A percentile compares a stretch with the other conserved stretches of the same genome.
Evolutionary conservation across 164 flowering plant genomes (phyloP).

Genomic region (Magnolia officinalis): DNA sequence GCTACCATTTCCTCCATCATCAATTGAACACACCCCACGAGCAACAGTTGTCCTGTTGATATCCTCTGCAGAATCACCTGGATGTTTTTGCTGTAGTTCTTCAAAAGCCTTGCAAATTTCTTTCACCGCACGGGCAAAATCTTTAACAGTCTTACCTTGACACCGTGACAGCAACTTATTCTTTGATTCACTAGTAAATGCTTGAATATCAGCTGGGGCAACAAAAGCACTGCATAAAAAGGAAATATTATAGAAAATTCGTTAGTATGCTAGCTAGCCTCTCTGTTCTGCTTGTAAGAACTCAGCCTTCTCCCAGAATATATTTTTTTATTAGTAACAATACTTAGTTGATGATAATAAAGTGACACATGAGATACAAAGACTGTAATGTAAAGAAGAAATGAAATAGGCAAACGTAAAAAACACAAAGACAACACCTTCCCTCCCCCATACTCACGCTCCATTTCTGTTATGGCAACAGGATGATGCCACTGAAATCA

Average conservation of each 20-base stretch:
- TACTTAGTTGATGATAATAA: too few relatives aligned
- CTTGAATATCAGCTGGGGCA: constrained; percentile 83
- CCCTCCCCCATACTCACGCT: too few relatives aligned
- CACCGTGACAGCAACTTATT: constrained; percentile 60
- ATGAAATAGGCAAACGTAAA: too few relatives aligned
- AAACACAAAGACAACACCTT: too few relatives aligned
- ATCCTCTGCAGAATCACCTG: constrained; percentile 30
- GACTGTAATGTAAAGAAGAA: too few relatives aligned
- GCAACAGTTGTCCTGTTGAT: constrained; percentile 20
- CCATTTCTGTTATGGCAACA: too few relatives aligned
- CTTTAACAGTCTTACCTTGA: constrained; percentile 66
- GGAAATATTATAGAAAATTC: not conserved
- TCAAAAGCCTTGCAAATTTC: constrained; percentile 87
- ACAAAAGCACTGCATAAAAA: constrained; percentile 74
- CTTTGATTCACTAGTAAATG: constrained; percentile 68
- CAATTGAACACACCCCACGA: constrained; percentile 27
- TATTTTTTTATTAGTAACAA: too few relatives aligned
- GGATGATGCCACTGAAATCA: too few relatives aligned
- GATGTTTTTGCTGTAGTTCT: constrained; percentile 40
- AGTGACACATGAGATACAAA: too few relatives aligned
- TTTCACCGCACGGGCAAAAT: constrained; percentile 76
- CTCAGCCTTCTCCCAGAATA: too few relatives aligned
- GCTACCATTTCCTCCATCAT: constrained; percentile 21
- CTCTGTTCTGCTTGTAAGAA: too few relatives aligned
- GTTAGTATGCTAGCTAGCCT: too few relatives aligned